A percentile compares a stretch with the other conserved stretches of the same genome.
phyloP scores from a whole-genome alignment of 129 eudicot genomes.

The Flaveria linearis region DNA sequence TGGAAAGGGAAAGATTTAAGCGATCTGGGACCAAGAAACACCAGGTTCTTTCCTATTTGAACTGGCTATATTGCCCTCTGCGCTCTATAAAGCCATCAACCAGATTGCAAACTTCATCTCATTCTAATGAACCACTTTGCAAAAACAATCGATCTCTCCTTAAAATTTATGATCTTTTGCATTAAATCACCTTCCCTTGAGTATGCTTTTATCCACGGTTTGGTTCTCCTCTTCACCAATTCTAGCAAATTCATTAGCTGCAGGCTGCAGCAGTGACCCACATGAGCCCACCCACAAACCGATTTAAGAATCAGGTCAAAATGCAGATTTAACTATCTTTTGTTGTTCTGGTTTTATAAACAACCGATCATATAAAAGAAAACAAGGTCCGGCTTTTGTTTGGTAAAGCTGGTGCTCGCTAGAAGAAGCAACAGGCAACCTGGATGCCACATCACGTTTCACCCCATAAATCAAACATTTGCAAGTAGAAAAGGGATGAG shows the following conservation, averaged over 20 bases:
- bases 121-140: too few relatives aligned
- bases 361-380: constrained; percentile 20
- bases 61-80: too few relatives aligned
- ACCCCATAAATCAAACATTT: constrained; percentile 62
- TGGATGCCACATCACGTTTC: constrained; percentile 64
- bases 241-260: constrained; percentile 56
- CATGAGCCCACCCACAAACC: constrained; percentile 44
- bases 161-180: constrained; percentile 56
- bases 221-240: constrained; percentile 79
- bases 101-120: too few relatives aligned
- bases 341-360: too few relatives aligned
- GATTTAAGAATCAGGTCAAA: constrained; percentile 53
- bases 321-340: too few relatives aligned
- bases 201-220: constrained; percentile 77
- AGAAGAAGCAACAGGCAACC: constrained; percentile 45
- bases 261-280: constrained; percentile 49
- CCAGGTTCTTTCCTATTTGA: too few relatives aligned
- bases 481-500: constrained; percentile 47
- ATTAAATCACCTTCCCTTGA: constrained; percentile 52
- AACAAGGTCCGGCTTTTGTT: constrained; percentile 73
- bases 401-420: constrained; percentile 73
- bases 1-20: too few relatives aligned
- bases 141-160: not conserved
- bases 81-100: too few relatives aligned
- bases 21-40: too few relatives aligned